Conservation (phyloP, 495 filamentous ascomycete genomes). For the Friedmanniomyces endolithicus region DNA sequence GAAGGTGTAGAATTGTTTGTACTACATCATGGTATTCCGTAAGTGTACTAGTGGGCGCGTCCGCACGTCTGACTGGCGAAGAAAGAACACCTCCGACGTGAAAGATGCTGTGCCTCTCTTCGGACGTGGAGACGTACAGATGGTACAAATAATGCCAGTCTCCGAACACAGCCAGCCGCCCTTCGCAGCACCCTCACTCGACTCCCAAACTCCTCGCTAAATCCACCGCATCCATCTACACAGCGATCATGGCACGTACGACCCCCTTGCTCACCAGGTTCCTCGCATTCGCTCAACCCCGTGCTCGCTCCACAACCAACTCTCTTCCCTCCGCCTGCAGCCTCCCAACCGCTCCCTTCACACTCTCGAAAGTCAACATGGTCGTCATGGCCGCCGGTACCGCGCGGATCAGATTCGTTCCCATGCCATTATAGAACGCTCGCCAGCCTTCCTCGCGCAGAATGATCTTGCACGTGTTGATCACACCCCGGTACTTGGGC, state of each 20-base stretch:
- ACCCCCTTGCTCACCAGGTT: background rate
- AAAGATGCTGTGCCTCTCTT: no score
- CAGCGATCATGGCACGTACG: background rate
- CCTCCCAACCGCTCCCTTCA: slow-evolving; percentile 46
- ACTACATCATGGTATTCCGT: no score
- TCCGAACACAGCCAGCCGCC: no score
- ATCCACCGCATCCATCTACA: background rate
- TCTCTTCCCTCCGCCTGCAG: slow-evolving; percentile 39
- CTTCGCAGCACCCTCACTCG: no score
- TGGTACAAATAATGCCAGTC: no score
- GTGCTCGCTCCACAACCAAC: slow-evolving; percentile 1
- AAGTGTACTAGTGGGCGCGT: no score
- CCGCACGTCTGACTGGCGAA: no score
- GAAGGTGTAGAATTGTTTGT: no score
- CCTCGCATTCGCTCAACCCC: background rate
- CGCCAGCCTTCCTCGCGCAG: slow-evolving; percentile 86
- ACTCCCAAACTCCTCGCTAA: no score
- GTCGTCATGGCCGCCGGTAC: slow-evolving; percentile 93
- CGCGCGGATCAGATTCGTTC: slow-evolving; percentile 92
- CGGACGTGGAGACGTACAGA: no score
- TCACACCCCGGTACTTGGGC: slow-evolving; percentile 67
- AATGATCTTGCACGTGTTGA: slow-evolving; percentile 76
- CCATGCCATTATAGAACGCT: slow-evolving; percentile 95
- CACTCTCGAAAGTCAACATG: slow-evolving; percentile 90
- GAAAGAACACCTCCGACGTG: no score